Percentiles rank a stretch among this genome's conserved stretches.
Conservation (phyloP, 176 grass and related monocot genomes). For the Alopecurus myosuroides region DNA sequence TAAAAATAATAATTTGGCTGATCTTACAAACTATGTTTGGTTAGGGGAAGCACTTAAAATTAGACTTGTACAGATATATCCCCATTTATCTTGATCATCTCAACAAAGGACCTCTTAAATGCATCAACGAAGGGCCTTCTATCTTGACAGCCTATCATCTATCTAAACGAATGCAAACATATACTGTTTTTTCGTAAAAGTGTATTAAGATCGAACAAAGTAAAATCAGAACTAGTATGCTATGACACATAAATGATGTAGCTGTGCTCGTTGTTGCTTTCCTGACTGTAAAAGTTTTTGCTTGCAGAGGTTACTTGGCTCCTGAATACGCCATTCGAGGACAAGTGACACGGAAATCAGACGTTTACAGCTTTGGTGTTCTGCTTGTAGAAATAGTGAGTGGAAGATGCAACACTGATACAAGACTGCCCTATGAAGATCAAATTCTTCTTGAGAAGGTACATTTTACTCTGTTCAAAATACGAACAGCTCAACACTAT, state of each 20-base stretch:
- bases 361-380: slow-evolving; percentile 78
- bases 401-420: slow-evolving; percentile 72
- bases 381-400: slow-evolving; percentile 68
- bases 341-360: slow-evolving; percentile 77
- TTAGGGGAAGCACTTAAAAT: neutral
- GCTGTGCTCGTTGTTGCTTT: neutral
- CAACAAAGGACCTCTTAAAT: too few relatives aligned
- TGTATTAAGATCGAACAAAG: neutral
- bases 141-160: neutral
- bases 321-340: slow-evolving; percentile 81
- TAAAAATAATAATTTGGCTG: neutral
- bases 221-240: neutral
- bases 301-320: slow-evolving; percentile 68
- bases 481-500: neutral
- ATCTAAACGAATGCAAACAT: neutral
- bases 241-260: neutral
- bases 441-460: slow-evolving; percentile 80
- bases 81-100: neutral
- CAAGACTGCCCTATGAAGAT: slow-evolving; percentile 55
- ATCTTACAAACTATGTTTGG: neutral
- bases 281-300: neutral
- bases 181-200: neutral
- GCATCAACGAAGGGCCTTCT: too few relatives aligned
- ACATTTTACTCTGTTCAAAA: neutral
- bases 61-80: neutral